These are phyloP conservation scores for Pyrenophora tritici-repentis DNA, from an alignment of 2,329 filamentous ascomycete genomes.

Conservation along the genomic window DNA sequence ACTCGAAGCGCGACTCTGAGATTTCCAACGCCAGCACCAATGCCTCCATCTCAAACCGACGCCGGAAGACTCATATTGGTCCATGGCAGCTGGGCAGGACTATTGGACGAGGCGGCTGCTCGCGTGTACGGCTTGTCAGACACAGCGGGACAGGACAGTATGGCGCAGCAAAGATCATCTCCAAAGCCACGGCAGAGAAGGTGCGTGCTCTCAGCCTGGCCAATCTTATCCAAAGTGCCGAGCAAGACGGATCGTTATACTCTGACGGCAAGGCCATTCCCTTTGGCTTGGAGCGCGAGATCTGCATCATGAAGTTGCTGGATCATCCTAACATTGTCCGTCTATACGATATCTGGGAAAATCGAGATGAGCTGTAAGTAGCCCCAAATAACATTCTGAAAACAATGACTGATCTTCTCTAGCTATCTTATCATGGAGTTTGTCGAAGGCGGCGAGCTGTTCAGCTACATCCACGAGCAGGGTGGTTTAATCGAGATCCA, in stretches of 20 bases:
- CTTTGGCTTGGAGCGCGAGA: conserved; percentile 88
- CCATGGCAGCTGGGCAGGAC: conserved; percentile 93
- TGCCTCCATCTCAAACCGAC: conserved; percentile 54
- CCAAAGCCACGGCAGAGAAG: conserved; percentile 75
- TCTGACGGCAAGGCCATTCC: conserved; percentile 73
- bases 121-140: conserved; percentile 82
- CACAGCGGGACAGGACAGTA: conserved; percentile 78
- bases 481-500: conserved; percentile 79
- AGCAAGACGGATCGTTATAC: conserved; percentile 57
- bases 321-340: conserved; percentile 94
- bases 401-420: conserved; percentile 17
- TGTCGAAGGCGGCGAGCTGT: conserved; percentile 82
- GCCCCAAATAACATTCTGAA: not conserved
- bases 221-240: conserved; percentile 76
- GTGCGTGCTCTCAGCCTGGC: conserved; percentile 85
- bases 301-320: conserved; percentile 95
- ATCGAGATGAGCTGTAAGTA: conserved; percentile 85
- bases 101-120: conserved; percentile 86
- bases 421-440: conserved; percentile 96
- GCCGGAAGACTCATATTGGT: conserved; percentile 77
- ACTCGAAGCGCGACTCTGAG: conserved; percentile 54
- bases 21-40: conserved; percentile 62
- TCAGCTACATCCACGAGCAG: conserved; percentile 78
- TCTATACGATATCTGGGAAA: conserved; percentile 97
- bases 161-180: conserved; percentile 94